These are phyloP conservation scores for Hanseniaspora jakobsenii DNA, from an alignment of 805 yeast genomes.

Conservation along the genomic window DNA sequence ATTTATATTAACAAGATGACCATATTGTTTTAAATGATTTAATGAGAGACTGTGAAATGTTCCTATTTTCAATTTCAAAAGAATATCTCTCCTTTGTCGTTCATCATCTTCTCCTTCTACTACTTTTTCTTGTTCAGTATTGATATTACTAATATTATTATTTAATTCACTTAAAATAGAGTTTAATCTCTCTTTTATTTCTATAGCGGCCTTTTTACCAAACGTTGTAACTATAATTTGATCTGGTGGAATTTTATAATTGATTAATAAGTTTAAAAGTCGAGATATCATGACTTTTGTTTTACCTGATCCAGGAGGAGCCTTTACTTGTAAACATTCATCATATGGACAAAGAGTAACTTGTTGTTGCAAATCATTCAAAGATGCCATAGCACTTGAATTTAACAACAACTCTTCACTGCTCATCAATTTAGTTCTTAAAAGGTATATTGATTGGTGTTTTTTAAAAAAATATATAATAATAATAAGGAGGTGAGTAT, in stretches of 20 bases:
- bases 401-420: not conserved
- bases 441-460: not conserved
- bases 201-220: slow-evolving; percentile 84
- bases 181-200: slow-evolving; percentile 56
- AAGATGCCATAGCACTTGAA: not conserved
- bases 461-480: not conserved
- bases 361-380: slow-evolving; percentile 34
- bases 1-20: slow-evolving; percentile 36
- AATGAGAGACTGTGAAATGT: slow-evolving; percentile 83
- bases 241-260: slow-evolving; percentile 43
- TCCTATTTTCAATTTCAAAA: slow-evolving; percentile 50
- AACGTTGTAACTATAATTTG: slow-evolving; percentile 77
- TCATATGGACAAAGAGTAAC: slow-evolving; percentile 36
- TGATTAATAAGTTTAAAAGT: slow-evolving; percentile 54
- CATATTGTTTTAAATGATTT: slow-evolving; percentile 44
- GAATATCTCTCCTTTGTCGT: not conserved
- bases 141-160: too few relatives aligned
- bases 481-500: too few relatives aligned
- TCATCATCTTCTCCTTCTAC: too few relatives aligned
- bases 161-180: slow-evolving; percentile 27
- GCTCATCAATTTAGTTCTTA: too few relatives aligned
- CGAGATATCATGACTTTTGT: slow-evolving; percentile 73
- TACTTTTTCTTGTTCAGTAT: too few relatives aligned
- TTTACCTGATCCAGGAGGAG: slow-evolving; percentile 66
- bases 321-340: slow-evolving; percentile 40